Base-by-base conservation (phyloP, 2,329 filamentous ascomycete species). In the Colletotrichum liriopes region DNA sequence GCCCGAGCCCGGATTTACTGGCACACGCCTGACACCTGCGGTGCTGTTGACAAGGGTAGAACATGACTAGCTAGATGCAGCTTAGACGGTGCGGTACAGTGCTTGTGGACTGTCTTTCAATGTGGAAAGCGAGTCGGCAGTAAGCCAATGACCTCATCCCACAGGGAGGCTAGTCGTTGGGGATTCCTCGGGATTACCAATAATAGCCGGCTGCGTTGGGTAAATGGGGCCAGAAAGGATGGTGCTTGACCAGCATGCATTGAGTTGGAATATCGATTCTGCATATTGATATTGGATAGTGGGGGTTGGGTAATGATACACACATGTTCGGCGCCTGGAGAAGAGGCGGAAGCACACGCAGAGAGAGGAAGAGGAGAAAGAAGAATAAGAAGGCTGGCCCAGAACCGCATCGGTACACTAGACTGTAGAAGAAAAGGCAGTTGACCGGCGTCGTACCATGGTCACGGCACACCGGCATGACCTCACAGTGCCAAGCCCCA, bases 61-160 rank as follows among this genome's bases (percentile, higher is more conserved):
- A 37, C 26, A 37, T 47, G 29, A 55, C 62, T 59, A 66, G 35
- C 55, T 51, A 16, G 37, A 52, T n/a, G 29, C 26, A 61, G 55
- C 45, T 60, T 54, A 49, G n/a, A 14, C 12, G 12, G 39, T 35
- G 32, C 18, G n/a, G n/a, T 39, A 65, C 51, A 68, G 59, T 51
- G 18, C n/a, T 9, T 43, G 29, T 12, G 12, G 23, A 58, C 43
- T 35, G 47, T 54, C n/a, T 41, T 49, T 16, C 2, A 6, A 23
- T 51, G 14, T 14, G 35, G 26, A 43, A 61, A 43, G 47, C 35
- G 45, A 35, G 18, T 51, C 23, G 23, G 49, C 32, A 29, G 23
- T 35, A 45, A 26, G 45, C 62, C 26, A 58, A 54, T 70, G 52
- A 70, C 54, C 45, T 65, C 54, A 66, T 60, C 7, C 37, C n/a